Evolutionary conservation across 2,329 filamentous ascomycete species (phyloP).

Genomic region (Calonectria pteridis): DNA sequence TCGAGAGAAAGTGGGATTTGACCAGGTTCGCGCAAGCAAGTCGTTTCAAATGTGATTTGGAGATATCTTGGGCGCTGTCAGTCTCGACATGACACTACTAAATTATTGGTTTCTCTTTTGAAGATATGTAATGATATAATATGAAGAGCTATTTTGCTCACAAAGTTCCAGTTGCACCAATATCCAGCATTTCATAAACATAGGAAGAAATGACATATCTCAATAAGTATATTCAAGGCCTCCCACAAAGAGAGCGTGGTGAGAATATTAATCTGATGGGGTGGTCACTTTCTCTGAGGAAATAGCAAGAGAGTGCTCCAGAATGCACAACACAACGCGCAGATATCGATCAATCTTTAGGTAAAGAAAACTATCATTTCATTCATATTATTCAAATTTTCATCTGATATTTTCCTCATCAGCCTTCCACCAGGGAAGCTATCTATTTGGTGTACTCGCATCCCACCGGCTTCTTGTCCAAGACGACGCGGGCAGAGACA

Average conservation of each 20-base stretch:
- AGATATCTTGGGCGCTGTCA: slow-evolving; percentile 29
- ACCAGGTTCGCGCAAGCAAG: slow-evolving; percentile 31
- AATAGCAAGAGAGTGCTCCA: too few relatives aligned
- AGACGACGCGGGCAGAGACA: slow-evolving; percentile 48
- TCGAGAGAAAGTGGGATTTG: slow-evolving; percentile 33
- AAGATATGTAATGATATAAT: too few relatives aligned
- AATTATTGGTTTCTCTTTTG: background rate
- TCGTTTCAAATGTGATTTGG: slow-evolving; percentile 36
- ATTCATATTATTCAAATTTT: background rate
- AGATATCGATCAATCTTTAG: too few relatives aligned
- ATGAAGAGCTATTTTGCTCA: background rate
- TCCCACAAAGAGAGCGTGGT: too few relatives aligned
- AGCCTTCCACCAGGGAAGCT: background rate
- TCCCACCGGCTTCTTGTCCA: slow-evolving; percentile 45
- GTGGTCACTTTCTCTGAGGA: too few relatives aligned
- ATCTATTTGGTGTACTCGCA: slow-evolving; percentile 51
- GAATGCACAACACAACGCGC: too few relatives aligned
- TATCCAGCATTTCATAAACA: too few relatives aligned
- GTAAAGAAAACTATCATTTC: background rate
- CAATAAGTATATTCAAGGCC: too few relatives aligned
- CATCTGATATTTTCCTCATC: background rate
- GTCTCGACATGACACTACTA: background rate
- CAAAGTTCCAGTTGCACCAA: background rate
- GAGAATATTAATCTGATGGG: too few relatives aligned
- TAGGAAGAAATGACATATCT: too few relatives aligned